Conservation (phyloP, 179 eudicot species). For the Beta corolliflora region DNA sequence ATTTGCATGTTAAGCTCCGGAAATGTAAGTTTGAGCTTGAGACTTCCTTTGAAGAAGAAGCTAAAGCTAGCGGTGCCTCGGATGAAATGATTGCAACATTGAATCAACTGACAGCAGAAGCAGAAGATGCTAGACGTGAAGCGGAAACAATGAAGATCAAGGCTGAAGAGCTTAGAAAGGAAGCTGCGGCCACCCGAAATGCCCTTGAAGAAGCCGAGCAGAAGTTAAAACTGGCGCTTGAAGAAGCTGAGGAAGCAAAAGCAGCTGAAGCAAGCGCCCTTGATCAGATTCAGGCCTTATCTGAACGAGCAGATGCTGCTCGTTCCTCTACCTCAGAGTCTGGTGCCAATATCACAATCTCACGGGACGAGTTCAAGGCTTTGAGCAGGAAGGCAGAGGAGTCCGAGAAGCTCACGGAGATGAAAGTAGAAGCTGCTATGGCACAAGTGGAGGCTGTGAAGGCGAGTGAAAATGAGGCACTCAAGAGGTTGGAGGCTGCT, state of each 20-base stretch:
- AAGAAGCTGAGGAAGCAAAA: conserved; percentile 81
- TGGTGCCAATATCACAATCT: conserved; percentile 62
- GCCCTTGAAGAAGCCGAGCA: conserved; percentile 63
- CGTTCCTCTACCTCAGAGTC: conserved; percentile 79
- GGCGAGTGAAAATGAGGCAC: conserved; percentile 67
- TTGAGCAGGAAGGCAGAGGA: conserved; percentile 76
- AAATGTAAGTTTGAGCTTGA: conserved; percentile 83
- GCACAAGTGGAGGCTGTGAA: conserved; percentile 83
- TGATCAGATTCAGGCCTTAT: conserved; percentile 55
- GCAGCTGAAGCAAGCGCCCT: conserved; percentile 66
- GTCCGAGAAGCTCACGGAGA: conserved; percentile 63
- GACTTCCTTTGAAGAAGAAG: conserved; percentile 58
- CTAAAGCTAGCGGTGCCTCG: conserved; percentile 53
- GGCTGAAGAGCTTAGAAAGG: conserved; percentile 67
- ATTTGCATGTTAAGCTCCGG: conserved; percentile 71
- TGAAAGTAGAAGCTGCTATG: conserved; percentile 89
- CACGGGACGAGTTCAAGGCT: conserved; percentile 75
- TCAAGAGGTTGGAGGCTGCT: conserved; percentile 55
- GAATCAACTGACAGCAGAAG: conserved; percentile 60
- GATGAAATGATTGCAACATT: conserved; percentile 68
- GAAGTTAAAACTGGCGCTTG: conserved; percentile 49
- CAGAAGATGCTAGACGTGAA: conserved; percentile 55
- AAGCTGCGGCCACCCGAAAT: conserved; percentile 50
- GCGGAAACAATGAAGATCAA: conserved; percentile 61
- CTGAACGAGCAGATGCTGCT: conserved; percentile 67